These are phyloP conservation scores for Bertia moriformis DNA, from an alignment of 2,329 filamentous ascomycete species.

Conservation along the genomic window DNA sequence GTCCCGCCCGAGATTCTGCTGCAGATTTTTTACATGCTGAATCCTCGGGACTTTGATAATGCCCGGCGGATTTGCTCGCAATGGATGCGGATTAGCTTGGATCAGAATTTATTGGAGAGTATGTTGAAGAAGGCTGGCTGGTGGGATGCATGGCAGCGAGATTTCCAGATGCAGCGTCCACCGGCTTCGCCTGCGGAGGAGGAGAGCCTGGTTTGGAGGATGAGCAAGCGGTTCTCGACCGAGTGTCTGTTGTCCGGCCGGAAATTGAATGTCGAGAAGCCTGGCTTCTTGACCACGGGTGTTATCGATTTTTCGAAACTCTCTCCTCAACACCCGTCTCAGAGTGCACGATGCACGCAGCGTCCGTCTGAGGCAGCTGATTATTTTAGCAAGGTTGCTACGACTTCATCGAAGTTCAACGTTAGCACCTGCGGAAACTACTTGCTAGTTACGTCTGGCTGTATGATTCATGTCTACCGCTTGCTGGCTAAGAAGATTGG, in stretches of 20 bases:
- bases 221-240: constrained; percentile 24
- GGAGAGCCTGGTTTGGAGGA: constrained; percentile 13
- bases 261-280: constrained; percentile 6
- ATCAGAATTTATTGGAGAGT: constrained; percentile 27
- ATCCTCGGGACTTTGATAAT: constrained; percentile 34
- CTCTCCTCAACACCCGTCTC: too few species aligned
- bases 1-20: constrained; percentile 17
- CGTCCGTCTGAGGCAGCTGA: too few species aligned
- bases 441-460: constrained; percentile 36
- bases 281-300: constrained; percentile 1
- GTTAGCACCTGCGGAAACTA: constrained; percentile 43
- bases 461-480: constrained; percentile 39
- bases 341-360: too few species aligned
- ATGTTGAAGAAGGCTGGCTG: constrained; percentile 43
- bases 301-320: constrained; percentile 8
- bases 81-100: constrained; percentile 45
- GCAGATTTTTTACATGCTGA: constrained; percentile 16
- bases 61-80: constrained; percentile 41
- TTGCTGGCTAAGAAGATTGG: constrained; percentile 13
- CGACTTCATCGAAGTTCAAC: constrained; percentile 25
- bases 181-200: constrained; percentile 4
- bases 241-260: constrained; percentile 20
- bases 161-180: constrained; percentile 9
- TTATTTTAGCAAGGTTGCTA: too few species aligned
- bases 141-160: constrained; percentile 23